These are phyloP conservation scores for Fusarium transvaalense DNA, from an alignment of 2,329 filamentous ascomycete genomes.

Conservation along the genomic window DNA sequence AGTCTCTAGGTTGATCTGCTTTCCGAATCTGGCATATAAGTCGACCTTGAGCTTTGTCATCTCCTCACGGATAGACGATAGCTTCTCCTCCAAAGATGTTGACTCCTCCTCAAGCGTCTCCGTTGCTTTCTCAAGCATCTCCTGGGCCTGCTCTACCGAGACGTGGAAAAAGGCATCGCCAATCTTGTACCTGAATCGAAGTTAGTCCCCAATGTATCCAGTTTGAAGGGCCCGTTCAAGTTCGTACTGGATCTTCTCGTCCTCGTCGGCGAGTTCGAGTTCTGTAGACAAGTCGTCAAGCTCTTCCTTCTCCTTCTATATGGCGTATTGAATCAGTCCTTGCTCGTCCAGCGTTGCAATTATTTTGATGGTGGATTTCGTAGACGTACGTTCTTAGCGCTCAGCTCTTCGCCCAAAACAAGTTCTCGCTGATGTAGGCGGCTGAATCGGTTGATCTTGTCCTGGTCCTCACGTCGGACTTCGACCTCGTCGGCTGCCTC, in stretches of 20 bases:
- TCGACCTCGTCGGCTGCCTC: constrained; percentile 86
- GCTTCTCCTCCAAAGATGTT: constrained; percentile 78
- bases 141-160: constrained; percentile 85
- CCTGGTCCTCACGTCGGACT: constrained; percentile 95
- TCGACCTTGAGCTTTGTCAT: constrained; percentile 92
- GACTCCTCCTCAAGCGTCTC: constrained; percentile 83
- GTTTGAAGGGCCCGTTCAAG: not conserved
- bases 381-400: constrained; percentile 79
- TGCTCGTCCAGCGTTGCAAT: not conserved
- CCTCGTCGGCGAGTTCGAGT: constrained; percentile 94
- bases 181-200: constrained; percentile 82
- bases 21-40: constrained; percentile 93
- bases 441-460: constrained; percentile 99
- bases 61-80: constrained; percentile 82
- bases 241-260: constrained; percentile 89
- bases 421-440: constrained; percentile 90
- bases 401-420: constrained; percentile 82
- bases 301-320: constrained; percentile 97
- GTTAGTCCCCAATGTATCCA: constrained; percentile 18
- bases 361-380: no score
- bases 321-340: constrained; percentile 37
- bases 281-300: constrained; percentile 92
- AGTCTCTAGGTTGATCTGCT: constrained; percentile 96
- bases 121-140: constrained; percentile 80
- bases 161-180: constrained; percentile 95